Percentiles rank a stretch among this genome's conserved stretches.
Evolutionary conservation across 2,329 filamentous ascomycete species (phyloP).

Genomic region (Trichophyton benhamiae): DNA sequence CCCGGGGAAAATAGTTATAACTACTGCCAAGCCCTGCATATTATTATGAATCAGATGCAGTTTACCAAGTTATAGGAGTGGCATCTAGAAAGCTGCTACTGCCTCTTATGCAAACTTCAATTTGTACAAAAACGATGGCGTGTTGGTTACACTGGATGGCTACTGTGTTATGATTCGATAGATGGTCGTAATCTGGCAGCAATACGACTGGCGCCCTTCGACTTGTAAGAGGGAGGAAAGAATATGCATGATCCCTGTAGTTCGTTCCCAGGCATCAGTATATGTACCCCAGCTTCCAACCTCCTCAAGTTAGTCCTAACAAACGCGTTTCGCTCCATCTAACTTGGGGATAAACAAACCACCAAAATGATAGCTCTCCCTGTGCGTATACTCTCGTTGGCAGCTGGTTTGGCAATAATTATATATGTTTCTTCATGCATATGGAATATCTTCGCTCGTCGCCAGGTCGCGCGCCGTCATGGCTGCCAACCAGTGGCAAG

Average conservation of each 20-base stretch:
- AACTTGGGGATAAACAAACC: not conserved
- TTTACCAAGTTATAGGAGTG: too few species aligned
- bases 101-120: too few species aligned
- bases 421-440: not conserved
- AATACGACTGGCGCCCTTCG: too few species aligned
- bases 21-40: too few species aligned
- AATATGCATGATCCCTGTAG: not conserved
- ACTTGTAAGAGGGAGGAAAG: too few species aligned
- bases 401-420: not conserved
- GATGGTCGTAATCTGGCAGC: too few species aligned
- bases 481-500: constrained; percentile 36
- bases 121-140: too few species aligned
- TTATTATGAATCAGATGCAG: too few species aligned
- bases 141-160: too few species aligned
- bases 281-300: not conserved
- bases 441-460: constrained; percentile 12
- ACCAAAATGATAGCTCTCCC: not conserved
- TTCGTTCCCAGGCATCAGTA: not conserved
- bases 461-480: constrained; percentile 13
- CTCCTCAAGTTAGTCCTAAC: not conserved
- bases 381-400: not conserved
- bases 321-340: not conserved
- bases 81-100: too few species aligned
- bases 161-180: too few species aligned
- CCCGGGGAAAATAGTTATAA: too few species aligned